Evolutionary conservation across 1,284 basidiomycete species (phyloP), one percentile per base, ranked within the genome.

Genomic region (Entoloma clypeatum): DNA sequence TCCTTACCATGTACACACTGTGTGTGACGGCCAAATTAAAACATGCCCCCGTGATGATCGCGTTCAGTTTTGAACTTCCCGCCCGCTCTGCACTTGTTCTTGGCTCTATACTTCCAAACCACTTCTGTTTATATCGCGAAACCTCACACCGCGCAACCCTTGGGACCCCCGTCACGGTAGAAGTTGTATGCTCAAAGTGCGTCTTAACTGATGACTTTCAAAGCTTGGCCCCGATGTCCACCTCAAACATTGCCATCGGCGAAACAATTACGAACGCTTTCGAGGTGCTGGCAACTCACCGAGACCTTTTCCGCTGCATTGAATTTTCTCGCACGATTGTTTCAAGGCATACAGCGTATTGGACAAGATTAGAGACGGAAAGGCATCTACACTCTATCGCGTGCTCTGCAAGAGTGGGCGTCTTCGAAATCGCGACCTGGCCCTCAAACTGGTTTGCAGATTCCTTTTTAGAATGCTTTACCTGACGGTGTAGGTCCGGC

Each of bases 371-470:
- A 60, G 51, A 5, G 48, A 44, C 3, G 59, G 62, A 3, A 32
- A 37, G 4, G 39, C 44, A 7, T 63, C 64, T 9, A 49, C 52
- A 16, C 54, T 71, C 5, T 65, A 68, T 45, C 55, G 62, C 26
- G 71, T 67, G 8, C 61, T 59, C 6, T 71, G 69, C 49, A 67
- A 59, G 39, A 58, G 63, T 13, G 69, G 71, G 5, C 63, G 69
- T 3, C 56, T 71, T 14, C 57, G 64, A 34, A 61, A 62, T 38
- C 61, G 70, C 24, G 45, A 60, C 23, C 59, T 74, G 18, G 68
- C 63, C 9, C 24, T 74, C 21, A 72, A 66, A 57, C 67, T 66
- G 58, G 70, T 70, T 18, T 8, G 55, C n/a, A 31, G 7, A 5
- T 27, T 38, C 30, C 22, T 4, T 19, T 25, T 31, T 13, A 5